phyloP scores from a whole-genome alignment of 2,329 filamentous ascomycete genomes.

The Clarireedia homoeocarpa region DNA sequence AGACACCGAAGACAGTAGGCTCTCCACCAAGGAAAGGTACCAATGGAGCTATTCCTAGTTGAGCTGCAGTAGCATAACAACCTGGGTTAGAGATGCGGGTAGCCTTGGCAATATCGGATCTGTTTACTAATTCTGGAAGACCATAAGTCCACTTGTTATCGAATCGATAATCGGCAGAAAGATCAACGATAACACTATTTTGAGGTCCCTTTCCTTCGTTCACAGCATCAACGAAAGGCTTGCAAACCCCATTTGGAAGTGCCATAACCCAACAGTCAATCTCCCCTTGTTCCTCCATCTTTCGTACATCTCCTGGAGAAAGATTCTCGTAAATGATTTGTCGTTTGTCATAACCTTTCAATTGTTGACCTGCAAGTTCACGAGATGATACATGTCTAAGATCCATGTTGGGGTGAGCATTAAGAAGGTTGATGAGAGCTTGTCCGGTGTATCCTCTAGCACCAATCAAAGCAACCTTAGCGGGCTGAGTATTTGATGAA shows the following conservation, averaged over 20 bases:
- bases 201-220: conserved; percentile 55
- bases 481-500: conserved; percentile 69
- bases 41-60: conserved; percentile 80
- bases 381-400: conserved; percentile 88
- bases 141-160: conserved; percentile 81
- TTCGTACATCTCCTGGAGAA: conserved; percentile 73
- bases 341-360: conserved; percentile 85
- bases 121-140: conserved; percentile 75
- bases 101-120: conserved; percentile 67
- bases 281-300: conserved; percentile 75
- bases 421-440: conserved; percentile 78
- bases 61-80: conserved; percentile 89
- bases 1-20: conserved; percentile 83
- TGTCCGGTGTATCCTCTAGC: conserved; percentile 93
- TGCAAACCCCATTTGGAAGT: conserved; percentile 88
- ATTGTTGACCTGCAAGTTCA: conserved; percentile 78
- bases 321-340: conserved; percentile 91
- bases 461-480: conserved; percentile 80
- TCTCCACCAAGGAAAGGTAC: conserved; percentile 67
- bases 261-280: conserved; percentile 98
- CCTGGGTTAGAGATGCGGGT: conserved; percentile 87
- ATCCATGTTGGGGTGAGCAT: conserved; percentile 83
- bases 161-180: conserved; percentile 96
- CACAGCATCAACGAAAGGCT: conserved; percentile 86
- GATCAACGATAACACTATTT: conserved; percentile 76